These are phyloP conservation scores for Hymenoscyphus fructigenus DNA, from an alignment of 2,329 filamentous ascomycete species.

Conservation along the genomic window DNA sequence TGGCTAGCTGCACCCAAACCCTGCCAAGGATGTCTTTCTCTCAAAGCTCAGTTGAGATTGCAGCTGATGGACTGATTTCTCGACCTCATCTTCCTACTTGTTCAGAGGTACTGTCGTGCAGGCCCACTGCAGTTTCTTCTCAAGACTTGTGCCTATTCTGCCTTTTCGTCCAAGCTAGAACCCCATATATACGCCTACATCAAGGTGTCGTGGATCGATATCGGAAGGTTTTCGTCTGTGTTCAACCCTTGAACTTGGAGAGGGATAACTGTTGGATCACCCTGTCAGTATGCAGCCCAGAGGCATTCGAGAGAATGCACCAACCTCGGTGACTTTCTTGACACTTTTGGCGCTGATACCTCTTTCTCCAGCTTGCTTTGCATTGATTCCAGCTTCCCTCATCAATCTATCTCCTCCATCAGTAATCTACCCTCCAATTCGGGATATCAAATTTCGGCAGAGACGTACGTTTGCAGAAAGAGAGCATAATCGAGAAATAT, in stretches of 20 bases:
- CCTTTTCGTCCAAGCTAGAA: background rate
- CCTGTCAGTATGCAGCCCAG: background rate
- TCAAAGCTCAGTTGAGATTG: background rate
- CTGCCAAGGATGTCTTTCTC: background rate
- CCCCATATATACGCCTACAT: background rate
- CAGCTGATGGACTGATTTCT: background rate
- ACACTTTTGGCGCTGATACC: conserved; percentile 73
- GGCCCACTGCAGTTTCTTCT: background rate
- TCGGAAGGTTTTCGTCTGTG: background rate
- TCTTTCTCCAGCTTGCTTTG: conserved; percentile 71
- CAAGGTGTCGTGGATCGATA: conserved; percentile 1
- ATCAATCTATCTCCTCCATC: conserved; percentile 56
- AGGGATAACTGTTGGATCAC: conserved; percentile 27
- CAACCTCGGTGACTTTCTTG: conserved; percentile 73
- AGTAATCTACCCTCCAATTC: conserved; percentile 12
- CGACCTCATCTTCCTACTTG: background rate
- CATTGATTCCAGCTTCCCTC: conserved; percentile 75
- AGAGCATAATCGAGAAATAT: conserved; percentile 83
- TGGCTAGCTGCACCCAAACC: background rate
- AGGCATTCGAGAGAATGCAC: conserved; percentile 30
- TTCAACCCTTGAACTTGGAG: conserved; percentile 36
- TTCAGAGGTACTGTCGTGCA: background rate
- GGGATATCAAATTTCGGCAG: background rate
- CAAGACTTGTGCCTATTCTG: background rate
- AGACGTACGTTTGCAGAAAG: conserved; percentile 65